These are phyloP conservation scores for Claviceps monticola DNA, from an alignment of 2,329 filamentous ascomycete genomes.

Conservation along the genomic window DNA sequence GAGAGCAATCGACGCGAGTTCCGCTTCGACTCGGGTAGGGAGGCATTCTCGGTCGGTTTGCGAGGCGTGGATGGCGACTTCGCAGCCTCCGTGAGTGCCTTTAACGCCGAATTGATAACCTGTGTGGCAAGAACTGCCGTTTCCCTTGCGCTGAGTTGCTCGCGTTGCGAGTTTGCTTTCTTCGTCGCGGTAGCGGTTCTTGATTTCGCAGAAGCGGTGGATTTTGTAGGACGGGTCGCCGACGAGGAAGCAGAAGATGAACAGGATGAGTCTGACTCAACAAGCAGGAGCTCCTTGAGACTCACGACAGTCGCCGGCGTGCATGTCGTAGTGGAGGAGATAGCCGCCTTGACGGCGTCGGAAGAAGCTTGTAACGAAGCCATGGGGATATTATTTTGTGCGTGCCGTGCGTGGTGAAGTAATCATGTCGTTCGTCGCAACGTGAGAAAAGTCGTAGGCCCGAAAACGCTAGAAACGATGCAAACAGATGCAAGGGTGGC, in stretches of 20 bases:
- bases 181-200: slow-evolving; percentile 11
- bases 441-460: slow-evolving; percentile 1
- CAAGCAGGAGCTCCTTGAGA: slow-evolving; percentile 32
- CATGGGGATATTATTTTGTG: slow-evolving; percentile 22
- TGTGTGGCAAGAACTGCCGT: slow-evolving; percentile 57
- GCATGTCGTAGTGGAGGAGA: slow-evolving; percentile 39
- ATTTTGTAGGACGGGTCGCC: slow-evolving; percentile 16
- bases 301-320: slow-evolving; percentile 33
- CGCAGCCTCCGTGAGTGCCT: slow-evolving; percentile 51
- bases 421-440: slow-evolving; percentile 22
- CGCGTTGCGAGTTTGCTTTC: slow-evolving; percentile 12
- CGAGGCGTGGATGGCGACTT: slow-evolving; percentile 30
- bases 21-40: slow-evolving; percentile 23
- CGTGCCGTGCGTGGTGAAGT: slow-evolving; percentile 8
- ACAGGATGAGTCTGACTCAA: slow-evolving; percentile 17
- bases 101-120: slow-evolving; percentile 57
- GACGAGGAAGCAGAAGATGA: slow-evolving; percentile 14
- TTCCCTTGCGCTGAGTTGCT: slow-evolving; percentile 29
- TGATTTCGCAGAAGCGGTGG: slow-evolving; percentile 12
- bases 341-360: slow-evolving; percentile 39
- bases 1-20: slow-evolving; percentile 41
- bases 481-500: slow-evolving; percentile 2
- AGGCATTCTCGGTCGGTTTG: slow-evolving; percentile 20
- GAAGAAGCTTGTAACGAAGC: slow-evolving; percentile 28
- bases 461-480: slow-evolving; percentile 6